phyloP scores from a whole-genome alignment of 257 asterid genomes.

The Przewalskia tangutica region DNA sequence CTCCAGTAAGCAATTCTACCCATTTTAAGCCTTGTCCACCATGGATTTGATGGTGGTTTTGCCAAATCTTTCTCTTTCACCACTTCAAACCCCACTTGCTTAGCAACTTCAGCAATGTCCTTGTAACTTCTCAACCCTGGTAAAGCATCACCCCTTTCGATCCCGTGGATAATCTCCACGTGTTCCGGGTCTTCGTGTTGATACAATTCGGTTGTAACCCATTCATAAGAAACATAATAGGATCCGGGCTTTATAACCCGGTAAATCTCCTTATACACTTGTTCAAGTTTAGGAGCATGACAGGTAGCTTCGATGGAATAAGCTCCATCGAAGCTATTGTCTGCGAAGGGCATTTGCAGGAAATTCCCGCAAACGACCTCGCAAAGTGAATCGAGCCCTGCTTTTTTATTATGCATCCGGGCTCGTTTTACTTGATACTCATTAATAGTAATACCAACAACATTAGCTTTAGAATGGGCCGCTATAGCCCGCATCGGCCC shows the following conservation, averaged over 20 bases:
- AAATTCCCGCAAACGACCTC: constrained; percentile 76
- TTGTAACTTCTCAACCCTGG: constrained; percentile 57
- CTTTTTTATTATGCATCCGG: constrained; percentile 55
- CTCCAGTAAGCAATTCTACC: constrained; percentile 77
- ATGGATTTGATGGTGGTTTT: constrained; percentile 55
- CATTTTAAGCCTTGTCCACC: constrained; percentile 85
- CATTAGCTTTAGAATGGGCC: constrained; percentile 62
- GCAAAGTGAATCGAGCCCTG: constrained; percentile 48
- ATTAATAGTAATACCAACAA: constrained; percentile 69
- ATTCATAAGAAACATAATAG: constrained; percentile 55
- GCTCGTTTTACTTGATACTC: constrained; percentile 73
- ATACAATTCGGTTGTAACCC: constrained; percentile 73
- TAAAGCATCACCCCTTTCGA: constrained; percentile 67
- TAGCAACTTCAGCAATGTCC: constrained; percentile 50
- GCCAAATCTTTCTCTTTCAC: constrained; percentile 56
- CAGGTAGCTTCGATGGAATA: constrained; percentile 79
- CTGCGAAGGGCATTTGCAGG: constrained; percentile 64
- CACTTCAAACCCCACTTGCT: constrained; percentile 56
- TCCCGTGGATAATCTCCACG: constrained; percentile 69
- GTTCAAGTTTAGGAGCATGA: constrained; percentile 67
- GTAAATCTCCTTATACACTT: constrained; percentile 63
- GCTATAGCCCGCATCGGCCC: constrained; percentile 92
- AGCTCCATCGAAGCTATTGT: constrained; percentile 56
- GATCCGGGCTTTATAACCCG: constrained; percentile 63
- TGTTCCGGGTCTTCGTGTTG: constrained; percentile 46